These are phyloP conservation scores for Aspergillus ostianus DNA, from an alignment of 495 filamentous ascomycete species.

Conservation along the genomic window DNA sequence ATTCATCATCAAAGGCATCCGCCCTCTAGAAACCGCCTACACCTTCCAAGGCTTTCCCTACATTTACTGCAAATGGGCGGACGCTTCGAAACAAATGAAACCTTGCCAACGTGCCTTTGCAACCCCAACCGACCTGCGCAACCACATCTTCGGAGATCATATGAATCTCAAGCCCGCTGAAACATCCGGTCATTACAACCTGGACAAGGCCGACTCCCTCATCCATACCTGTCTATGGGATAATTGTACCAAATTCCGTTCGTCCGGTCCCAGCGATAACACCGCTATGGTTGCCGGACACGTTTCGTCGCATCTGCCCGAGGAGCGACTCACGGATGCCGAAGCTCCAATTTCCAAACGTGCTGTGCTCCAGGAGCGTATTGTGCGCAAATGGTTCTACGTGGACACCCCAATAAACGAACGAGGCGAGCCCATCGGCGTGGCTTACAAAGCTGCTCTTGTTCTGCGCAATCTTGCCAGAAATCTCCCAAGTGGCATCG, in stretches of 20 bases:
- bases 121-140: conserved; percentile 61
- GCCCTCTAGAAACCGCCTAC: conserved; percentile 70
- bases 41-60: conserved; percentile 62
- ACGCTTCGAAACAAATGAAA: conserved; percentile 40
- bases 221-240: conserved; percentile 41
- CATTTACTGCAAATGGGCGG: conserved; percentile 54
- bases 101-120: conserved; percentile 63
- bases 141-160: conserved; percentile 71
- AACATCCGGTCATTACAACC: conserved; percentile 46
- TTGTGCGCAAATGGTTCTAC: conserved; percentile 45
- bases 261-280: conserved; percentile 38
- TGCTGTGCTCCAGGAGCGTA: conserved; percentile 39
- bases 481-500: conserved; percentile 54
- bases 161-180: conserved; percentile 54
- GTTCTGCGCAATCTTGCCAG: conserved; percentile 87
- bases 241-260: conserved; percentile 40
- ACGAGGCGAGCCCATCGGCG: conserved; percentile 72
- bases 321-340: conserved; percentile 50
- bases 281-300: conserved; percentile 45
- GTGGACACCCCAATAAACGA: conserved; percentile 78
- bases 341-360: conserved; percentile 42
- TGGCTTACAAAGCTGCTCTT: conserved; percentile 79
- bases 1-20: conserved; percentile 93
- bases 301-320: conserved; percentile 51
- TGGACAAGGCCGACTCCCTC: conserved; percentile 41